Percentiles rank a stretch among this genome's conserved stretches.
phyloP scores from a whole-genome alignment of 2,329 filamentous ascomycete species.

The Sordariomycetes sp. region DNA sequence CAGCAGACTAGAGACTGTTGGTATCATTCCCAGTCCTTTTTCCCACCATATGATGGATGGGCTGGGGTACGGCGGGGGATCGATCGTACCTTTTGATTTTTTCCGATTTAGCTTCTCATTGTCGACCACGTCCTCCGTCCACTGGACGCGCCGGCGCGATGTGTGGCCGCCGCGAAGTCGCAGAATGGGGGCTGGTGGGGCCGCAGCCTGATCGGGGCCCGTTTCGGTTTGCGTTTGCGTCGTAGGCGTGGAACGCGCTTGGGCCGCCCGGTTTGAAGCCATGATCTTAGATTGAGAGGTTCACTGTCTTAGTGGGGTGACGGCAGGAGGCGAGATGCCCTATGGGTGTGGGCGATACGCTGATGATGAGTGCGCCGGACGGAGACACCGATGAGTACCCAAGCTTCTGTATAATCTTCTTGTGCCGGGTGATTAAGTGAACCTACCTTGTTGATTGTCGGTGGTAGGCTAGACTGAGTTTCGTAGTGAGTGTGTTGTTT shows the following conservation, averaged over 20 bases:
- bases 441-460: too few relatives aligned
- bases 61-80: background rate
- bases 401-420: too few relatives aligned
- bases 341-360: background rate
- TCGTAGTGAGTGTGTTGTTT: too few relatives aligned
- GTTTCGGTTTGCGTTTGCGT: conserved; percentile 2
- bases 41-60: background rate
- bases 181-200: conserved; percentile 19
- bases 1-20: conserved; percentile 63
- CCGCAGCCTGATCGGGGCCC: background rate
- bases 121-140: conserved; percentile 87
- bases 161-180: conserved; percentile 37
- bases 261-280: background rate
- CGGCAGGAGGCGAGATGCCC: background rate
- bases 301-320: background rate
- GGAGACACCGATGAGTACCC: too few relatives aligned
- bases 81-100: conserved; percentile 75
- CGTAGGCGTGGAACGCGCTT: background rate
- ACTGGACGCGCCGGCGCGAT: conserved; percentile 57
- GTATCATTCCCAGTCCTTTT: background rate
- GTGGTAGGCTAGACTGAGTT: too few relatives aligned
- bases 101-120: conserved; percentile 93
- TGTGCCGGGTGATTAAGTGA: too few relatives aligned
- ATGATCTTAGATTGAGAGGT: background rate
- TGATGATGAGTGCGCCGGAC: too few relatives aligned